These are phyloP conservation scores for Pholiota microspora DNA, from an alignment of 768 basidiomycete species.

Conservation along the genomic window DNA sequence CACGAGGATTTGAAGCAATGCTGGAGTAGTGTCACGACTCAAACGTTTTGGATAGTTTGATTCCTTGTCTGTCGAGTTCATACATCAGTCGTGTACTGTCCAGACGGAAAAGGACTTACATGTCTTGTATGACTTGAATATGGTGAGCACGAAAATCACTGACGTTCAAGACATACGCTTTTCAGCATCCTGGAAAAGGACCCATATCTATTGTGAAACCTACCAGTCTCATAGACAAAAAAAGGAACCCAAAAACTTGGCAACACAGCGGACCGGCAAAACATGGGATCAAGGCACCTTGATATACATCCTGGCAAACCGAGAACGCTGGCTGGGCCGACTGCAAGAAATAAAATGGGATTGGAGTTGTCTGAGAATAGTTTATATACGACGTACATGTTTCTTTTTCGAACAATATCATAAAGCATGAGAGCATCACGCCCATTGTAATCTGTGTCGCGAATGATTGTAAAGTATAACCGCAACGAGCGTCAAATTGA, in stretches of 20 bases:
- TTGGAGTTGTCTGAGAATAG: not conserved
- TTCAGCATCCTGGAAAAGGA: not conserved
- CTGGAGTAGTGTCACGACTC: not conserved
- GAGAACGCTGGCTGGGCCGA: not conserved
- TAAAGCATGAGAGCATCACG: slow-evolving; percentile 14
- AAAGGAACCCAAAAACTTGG: slow-evolving; percentile 18
- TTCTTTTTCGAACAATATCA: slow-evolving; percentile 8
- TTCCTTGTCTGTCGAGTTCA: not conserved
- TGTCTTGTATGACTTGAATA: not conserved
- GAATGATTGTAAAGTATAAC: not conserved
- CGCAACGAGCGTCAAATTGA: not conserved
- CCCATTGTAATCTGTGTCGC: slow-evolving; percentile 4
- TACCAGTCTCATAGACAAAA: slow-evolving; percentile 16
- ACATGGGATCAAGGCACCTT: not conserved
- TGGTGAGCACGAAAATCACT: slow-evolving; percentile 1
- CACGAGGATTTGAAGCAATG: not conserved
- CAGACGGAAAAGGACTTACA: not conserved
- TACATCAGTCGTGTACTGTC: not conserved
- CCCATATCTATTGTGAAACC: not conserved
- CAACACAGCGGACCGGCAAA: slow-evolving; percentile 10
- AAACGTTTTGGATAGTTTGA: not conserved
- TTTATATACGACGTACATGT: slow-evolving; percentile 8
- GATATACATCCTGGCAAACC: not conserved
- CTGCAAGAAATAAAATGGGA: not conserved
- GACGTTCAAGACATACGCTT: not conserved